Base-by-base conservation (phyloP, 345 rosid species). In the Carallia brachiata region DNA sequence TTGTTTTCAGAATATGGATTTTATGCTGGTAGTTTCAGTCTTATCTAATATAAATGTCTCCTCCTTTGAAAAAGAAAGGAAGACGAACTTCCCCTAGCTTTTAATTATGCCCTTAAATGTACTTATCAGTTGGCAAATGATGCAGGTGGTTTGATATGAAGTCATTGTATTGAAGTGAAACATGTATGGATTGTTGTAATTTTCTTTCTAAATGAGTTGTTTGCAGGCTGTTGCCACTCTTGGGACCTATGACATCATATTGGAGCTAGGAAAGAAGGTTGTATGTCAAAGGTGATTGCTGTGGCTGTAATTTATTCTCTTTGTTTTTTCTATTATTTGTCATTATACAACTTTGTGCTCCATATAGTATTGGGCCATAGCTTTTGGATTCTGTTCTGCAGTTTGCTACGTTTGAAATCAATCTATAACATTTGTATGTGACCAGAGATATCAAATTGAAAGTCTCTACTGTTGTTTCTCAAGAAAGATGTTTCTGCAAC, bases 261-360 rank as follows among this genome's bases (percentile, higher is more conserved):
- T 89, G 71, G 97, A 91, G 77, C 76, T 93, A 79, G 98, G 97
- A 67, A 91, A 88, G 90, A 93, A 93, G 84, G 85, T 91, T 54
- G 81, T 93, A 70, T 91, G 97, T 77, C 97, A 88, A 80, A 91
- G 98, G 98, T 91, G 60, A 56, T 59, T 59, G 52, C 31, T 34
- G 36, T 65, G 58, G 57, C 62, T 62, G 13, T 32, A 1, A 48
- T 34, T 15, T 15, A 48, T 48, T 58, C 19, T 4, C 55, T 16
- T 69, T 12, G 4, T 15, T 44, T 4, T 44, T 40, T 40, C 13
- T 40, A 40, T 40, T 13, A 10, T 9, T 40, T 40, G 48, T 40
- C 13, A 18, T 28, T 7, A 13, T 23, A 58, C 9, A 52, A 1
- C 13, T 17, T 23, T 62, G 17, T 56, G 63, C 63, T 55, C 13